These are phyloP conservation scores for Graphium sp. DNA, from an alignment of 2,329 filamentous ascomycete genomes.

Conservation along the genomic window DNA sequence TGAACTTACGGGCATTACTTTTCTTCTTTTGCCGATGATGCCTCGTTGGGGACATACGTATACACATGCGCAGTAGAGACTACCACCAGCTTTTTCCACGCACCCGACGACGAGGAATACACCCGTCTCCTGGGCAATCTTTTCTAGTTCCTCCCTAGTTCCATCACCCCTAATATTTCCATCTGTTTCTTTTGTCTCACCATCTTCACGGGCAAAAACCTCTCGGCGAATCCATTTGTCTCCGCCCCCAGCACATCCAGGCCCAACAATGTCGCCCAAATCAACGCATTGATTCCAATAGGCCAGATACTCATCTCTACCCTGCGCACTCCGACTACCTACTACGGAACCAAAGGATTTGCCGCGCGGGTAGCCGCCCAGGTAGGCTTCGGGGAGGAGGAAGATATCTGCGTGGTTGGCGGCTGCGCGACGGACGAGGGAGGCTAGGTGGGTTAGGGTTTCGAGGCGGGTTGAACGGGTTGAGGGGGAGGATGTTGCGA, in stretches of 20 bases:
- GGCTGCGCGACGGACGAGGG: slow-evolving; percentile 47
- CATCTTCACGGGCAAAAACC: slow-evolving; percentile 16
- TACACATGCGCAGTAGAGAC: slow-evolving; percentile 66
- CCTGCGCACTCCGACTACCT: slow-evolving; percentile 48
- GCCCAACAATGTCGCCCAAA: slow-evolving; percentile 57
- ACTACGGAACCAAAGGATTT: slow-evolving; percentile 61
- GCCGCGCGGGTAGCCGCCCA: slow-evolving; percentile 81
- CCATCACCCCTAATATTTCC: slow-evolving; percentile 32
- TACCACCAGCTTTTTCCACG: slow-evolving; percentile 67
- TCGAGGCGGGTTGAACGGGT: slow-evolving; percentile 29
- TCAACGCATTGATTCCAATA: slow-evolving; percentile 73
- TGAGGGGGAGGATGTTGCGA: slow-evolving; percentile 38
- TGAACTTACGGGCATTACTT: slow-evolving; percentile 66
- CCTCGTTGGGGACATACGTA: slow-evolving; percentile 66
- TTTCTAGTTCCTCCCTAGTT: slow-evolving; percentile 64
- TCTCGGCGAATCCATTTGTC: slow-evolving; percentile 52
- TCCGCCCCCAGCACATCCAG: slow-evolving; percentile 46
- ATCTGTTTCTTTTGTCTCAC: slow-evolving; percentile 10
- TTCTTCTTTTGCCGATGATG: slow-evolving; percentile 68
- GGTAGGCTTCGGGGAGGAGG: slow-evolving; percentile 80
- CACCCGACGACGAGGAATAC: slow-evolving; percentile 70
- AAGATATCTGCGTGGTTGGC: slow-evolving; percentile 41
- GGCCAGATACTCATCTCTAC: slow-evolving; percentile 64
- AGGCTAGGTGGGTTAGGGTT: slow-evolving; percentile 51
- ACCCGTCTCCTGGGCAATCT: slow-evolving; percentile 57